phyloP scores from a whole-genome alignment of 306 rosid genomes.

The Fragaria ananassa region DNA sequence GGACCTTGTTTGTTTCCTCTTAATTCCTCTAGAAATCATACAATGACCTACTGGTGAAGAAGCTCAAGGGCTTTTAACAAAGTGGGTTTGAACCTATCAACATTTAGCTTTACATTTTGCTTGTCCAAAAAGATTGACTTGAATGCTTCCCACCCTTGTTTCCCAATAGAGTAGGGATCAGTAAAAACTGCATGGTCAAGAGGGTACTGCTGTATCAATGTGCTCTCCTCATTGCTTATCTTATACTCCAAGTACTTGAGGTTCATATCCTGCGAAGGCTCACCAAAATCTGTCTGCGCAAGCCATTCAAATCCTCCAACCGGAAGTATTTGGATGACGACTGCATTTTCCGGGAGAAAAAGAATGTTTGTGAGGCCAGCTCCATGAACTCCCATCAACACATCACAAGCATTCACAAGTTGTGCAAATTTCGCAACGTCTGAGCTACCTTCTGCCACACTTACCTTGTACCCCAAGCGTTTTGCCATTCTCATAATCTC shows the following conservation, averaged over 20 bases:
- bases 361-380: constrained; percentile 89
- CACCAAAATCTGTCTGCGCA: constrained; percentile 45
- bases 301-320: constrained; percentile 71
- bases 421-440: constrained; percentile 47
- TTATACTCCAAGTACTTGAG: constrained; percentile 71
- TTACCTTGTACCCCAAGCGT: constrained; percentile 58
- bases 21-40: background rate
- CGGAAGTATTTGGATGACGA: constrained; percentile 73
- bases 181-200: constrained; percentile 47
- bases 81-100: constrained; percentile 63
- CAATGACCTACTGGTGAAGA: constrained; percentile 41
- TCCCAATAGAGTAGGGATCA: constrained; percentile 45
- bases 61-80: constrained; percentile 71
- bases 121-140: constrained; percentile 61
- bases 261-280: constrained; percentile 65
- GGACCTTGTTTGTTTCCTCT: background rate
- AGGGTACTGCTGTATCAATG: constrained; percentile 61
- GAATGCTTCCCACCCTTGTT: constrained; percentile 52
- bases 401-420: constrained; percentile 79
- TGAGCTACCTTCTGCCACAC: constrained; percentile 43
- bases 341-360: constrained; percentile 77
- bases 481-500: constrained; percentile 53
- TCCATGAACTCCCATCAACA: constrained; percentile 88
- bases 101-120: constrained; percentile 65
- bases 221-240: constrained; percentile 67